Base-by-base conservation (phyloP, 1,284 basidiomycete genomes). In the Polyporus tsugae region DNA sequence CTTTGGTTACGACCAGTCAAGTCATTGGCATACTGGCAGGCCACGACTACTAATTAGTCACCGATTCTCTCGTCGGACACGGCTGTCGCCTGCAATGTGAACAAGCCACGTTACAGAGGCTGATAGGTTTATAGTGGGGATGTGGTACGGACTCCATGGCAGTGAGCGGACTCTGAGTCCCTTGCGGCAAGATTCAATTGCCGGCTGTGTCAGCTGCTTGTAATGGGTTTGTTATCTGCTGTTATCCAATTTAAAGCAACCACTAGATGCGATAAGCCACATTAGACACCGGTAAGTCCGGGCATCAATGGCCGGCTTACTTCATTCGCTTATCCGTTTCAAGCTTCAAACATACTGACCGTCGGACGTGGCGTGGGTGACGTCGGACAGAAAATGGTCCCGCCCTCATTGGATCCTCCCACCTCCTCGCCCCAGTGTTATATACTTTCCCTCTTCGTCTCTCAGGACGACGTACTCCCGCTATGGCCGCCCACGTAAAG, bases 351-450 rank as follows among this genome's bases (percentile, higher is more conserved):
- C 17, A 39, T 60, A 60, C 22, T 39, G 38, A 60, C 36, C 42
- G 29, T 36, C 61, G 49, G 22, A 52, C 62, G 62, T 63, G 62
- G 62, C 62, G 62, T 63, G 62, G 62, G 62, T 55, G 46, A 38
- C 62, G 62, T 70, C 69, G 60, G 65, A 68, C 69, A 63, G 52
- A 67, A 69, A 73, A 73, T 73, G 72, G 66, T 64, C 36, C 63
- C 60, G 58, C 44, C 66, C 59, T 63, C 66, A 73, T 73, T 73
- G 72, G 72, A 69, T 61, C 57, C 64, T 71, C 69, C 69, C 69
- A 70, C 71, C 68, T 19, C 52, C 66, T 52, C 58, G 6, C 36
- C 67, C 38, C 62, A 29, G 19, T 55, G 6, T 49, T 68, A 70
- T 70, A 72, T 67, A 66, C 67, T 57, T 6, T 6, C 44, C 52